Evolutionary conservation across 169 alveolate genomes (phyloP), one percentile per base, ranked within the genome.

Genomic region (Plasmodium gonderi): DNA sequence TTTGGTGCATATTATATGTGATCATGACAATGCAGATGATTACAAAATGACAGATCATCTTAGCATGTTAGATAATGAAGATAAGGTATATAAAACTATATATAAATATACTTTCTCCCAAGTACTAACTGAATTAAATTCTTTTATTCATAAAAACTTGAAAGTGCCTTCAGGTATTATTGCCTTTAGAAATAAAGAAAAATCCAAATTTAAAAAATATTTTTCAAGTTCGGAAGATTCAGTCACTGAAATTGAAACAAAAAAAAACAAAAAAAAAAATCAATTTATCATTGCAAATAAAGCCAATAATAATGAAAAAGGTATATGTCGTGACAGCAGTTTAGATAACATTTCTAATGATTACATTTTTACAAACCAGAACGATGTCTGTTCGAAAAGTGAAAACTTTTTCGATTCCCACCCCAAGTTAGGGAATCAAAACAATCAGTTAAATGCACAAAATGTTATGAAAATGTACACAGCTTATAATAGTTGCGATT

Each of bases 61-160:
- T 26, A 83, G 44, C 5, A 6, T 36, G 0, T 33, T 83, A 3
- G 92, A 83, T 33, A 72, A 83, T 33, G 92, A 83, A 2, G 92
- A 83, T 64, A 69, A 31, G 49, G 92, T 83, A 14, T 83, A 83
- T 83, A 83, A 72, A 76, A 68, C 92, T 5, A 72, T 83, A 29
- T 83, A 83, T 64, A 83, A 49, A 83, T 83, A 83, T 42, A 29
- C 92, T 3, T 72, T 83, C 42, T 83, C 92, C 12, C 92, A 83
- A 60, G 92, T 83, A n/a, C 33, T 83, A 40, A 44, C 42, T 69
- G 92, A 83, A 74, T 83, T 83, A 64, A 45, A 42, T 40, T 31
- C 81, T 17, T 69, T 51, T 60, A 40, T 38, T 42, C 51, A 87
- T 49, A 76, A 76, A 40, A 76, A 67, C 45, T 8, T 51, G 60